A percentile compares a stretch with the other conserved stretches of the same genome.
These are phyloP conservation scores for Phycomyces blakesleeanus DNA, from an alignment of 192 early-diverging fungal genomes.

Conservation along the genomic window DNA sequence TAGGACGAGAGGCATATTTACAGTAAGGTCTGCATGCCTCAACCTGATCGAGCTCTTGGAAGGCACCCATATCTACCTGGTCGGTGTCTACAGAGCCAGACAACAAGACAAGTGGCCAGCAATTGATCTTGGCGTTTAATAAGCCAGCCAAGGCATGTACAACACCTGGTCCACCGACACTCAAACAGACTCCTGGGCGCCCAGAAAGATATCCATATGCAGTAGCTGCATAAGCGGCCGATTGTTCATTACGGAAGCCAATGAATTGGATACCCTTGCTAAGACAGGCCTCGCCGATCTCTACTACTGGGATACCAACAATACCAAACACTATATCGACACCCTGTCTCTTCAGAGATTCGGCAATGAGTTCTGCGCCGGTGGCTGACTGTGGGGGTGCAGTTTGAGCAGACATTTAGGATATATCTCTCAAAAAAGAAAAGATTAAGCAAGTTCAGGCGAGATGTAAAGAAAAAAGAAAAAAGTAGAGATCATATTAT, in stretches of 20 bases:
- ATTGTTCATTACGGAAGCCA: slow-evolving; percentile 75
- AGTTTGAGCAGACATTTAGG: no score
- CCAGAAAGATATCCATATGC: slow-evolving; percentile 58
- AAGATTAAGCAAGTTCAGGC: no score
- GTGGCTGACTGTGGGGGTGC: neutral
- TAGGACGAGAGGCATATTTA: slow-evolving; percentile 57
- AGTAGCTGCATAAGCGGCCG: slow-evolving; percentile 67
- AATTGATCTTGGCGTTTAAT: slow-evolving; percentile 65
- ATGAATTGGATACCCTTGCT: slow-evolving; percentile 64
- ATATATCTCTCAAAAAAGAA: no score
- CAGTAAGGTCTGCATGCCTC: slow-evolving; percentile 57
- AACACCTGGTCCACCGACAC: slow-evolving; percentile 69
- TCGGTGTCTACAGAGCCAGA: slow-evolving; percentile 53
- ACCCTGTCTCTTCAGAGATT: slow-evolving; percentile 53
- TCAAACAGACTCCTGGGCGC: slow-evolving; percentile 62
- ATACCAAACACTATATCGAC: slow-evolving; percentile 69
- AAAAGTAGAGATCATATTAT: no score
- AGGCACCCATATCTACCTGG: slow-evolving; percentile 62
- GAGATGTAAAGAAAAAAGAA: no score
- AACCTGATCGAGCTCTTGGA: slow-evolving; percentile 70
- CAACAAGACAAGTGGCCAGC: slow-evolving; percentile 67
- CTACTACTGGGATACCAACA: slow-evolving; percentile 74
- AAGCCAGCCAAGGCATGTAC: slow-evolving; percentile 69
- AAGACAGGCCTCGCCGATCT: slow-evolving; percentile 70
- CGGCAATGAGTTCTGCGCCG: slow-evolving; percentile 60